Conservation (phyloP, 345 rosid species). For the Populus euphratica region DNA sequence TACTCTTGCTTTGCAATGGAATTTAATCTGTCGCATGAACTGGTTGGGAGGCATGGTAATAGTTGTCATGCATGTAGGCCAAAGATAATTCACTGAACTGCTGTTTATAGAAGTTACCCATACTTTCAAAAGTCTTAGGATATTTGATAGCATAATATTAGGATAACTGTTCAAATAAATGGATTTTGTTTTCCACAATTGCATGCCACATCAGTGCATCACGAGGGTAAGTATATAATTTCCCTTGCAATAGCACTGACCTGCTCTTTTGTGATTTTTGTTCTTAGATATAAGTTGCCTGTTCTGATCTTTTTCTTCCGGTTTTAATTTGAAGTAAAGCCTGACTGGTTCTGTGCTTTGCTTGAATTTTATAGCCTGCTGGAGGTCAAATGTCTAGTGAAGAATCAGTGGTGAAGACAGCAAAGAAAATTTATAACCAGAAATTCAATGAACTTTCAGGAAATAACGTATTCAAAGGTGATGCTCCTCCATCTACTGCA, state of each 20-base stretch:
- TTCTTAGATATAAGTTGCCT: not conserved
- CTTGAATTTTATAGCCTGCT: constrained; percentile 37
- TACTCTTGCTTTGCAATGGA: not conserved
- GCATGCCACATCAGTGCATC: not conserved
- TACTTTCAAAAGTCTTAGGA: not conserved
- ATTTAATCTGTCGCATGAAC: not conserved
- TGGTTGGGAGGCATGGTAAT: not conserved
- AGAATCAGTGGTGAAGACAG: constrained; percentile 57
- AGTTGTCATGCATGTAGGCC: not conserved
- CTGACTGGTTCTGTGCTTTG: constrained; percentile 5
- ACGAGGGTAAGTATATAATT: not conserved
- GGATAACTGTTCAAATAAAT: not conserved
- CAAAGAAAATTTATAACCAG: constrained; percentile 78
- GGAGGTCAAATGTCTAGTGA: constrained; percentile 40
- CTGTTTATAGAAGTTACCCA: not conserved
- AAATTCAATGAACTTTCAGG: constrained; percentile 82
- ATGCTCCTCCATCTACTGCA: constrained; percentile 43
- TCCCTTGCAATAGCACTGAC: not conserved
- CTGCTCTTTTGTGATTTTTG: not conserved
- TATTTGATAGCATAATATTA: not conserved
- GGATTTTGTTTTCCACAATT: not conserved
- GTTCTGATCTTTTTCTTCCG: not conserved
- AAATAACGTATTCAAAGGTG: constrained; percentile 79
- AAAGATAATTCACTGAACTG: not conserved
- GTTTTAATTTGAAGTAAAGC: not conserved